Evolutionary conservation across 257 asterid species (phyloP), one percentile per base, ranked within the genome.

Genomic region (Primulina tabacum): DNA sequence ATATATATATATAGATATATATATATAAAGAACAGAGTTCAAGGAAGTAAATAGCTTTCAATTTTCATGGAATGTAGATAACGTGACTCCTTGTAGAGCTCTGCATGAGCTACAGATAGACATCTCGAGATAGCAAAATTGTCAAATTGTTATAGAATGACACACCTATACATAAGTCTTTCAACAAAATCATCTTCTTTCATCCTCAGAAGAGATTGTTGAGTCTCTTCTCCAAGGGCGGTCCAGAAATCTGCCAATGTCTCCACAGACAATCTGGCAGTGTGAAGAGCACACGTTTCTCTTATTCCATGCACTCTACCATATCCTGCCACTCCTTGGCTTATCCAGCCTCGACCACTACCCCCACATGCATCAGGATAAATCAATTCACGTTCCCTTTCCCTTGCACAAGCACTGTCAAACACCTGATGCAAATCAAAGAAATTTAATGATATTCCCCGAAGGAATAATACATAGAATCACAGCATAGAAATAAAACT

Each of bases 311-410:
- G 96, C 67, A 82, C 93, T 84, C 97, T 84, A 38, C 96, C 95
- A 78, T 89, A 89, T 71, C 91, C 90, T 43, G 80, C 80, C 77
- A 84, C 70, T 77, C 93, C 97, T 84, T 91, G 99, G 82, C 97
- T 91, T 78, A 88, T 88, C 99, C 99, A 94, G 77, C 99, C 99
- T 77, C 99, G 83, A 64, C 93, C 95, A 78, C 95, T 95, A 78
- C 97, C 99, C 20, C 99, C 99, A 78, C 99, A 94, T 67, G 97
- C 97, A 87, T 94, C 99, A 47, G 97, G 99, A 82, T 94, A 91
- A 35, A 91, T 89, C 88, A 91, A 74, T 65, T 94, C 97, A 33
- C 97, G 86, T 47, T 94, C 97, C 67, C 96, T 88, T 81, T 91
- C 99, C 85, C 99, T 88, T 29, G 97, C 89, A 73, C 90, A 87